Evolutionary conservation across 257 asterid genomes (phyloP), one percentile per base, ranked within the genome.

Genomic region (Nemophila menziesii): DNA sequence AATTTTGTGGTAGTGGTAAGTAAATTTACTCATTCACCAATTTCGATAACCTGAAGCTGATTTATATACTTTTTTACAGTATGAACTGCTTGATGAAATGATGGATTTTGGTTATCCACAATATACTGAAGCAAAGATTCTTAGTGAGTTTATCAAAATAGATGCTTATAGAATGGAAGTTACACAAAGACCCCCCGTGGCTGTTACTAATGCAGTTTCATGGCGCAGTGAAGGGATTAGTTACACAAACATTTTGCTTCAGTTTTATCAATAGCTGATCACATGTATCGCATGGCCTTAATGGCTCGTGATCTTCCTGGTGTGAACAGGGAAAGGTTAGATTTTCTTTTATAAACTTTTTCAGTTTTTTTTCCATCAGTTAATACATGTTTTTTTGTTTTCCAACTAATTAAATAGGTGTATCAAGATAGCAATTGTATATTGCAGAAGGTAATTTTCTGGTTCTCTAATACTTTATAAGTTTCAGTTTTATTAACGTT

Each of bases 181-280:
- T 38, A 14, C 65, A 10, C 69, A 61, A 47, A 36, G 73, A 51
- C 73, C 73, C 44, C 69, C 73, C 46, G 61, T 66, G 73, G 73
- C 70, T 34, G 73, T 66, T 3, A 66, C 73, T 11, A 66, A 66
- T 44, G 73, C 73, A 39, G 73, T 66, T 9, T 66, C 73, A 4
- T 66, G 73, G 73, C 73, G 73, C 33, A 66, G 69, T 36, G 65
- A 66, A 44, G 73, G 73, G 33, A 36, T 66, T 22, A 29, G 14
- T 22, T 66, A 66, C 58, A 61, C n/a, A n/a, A n/a, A n/a, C n/a
- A n/a, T n/a, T n/a, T n/a, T n/a, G n/a, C n/a, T n/a, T n/a, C n/a
- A n/a, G n/a, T n/a, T n/a, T n/a, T n/a, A 51, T 83, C 97, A 20
- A 87, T 87, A 48, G 93, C 95, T 49, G 98, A 89, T 74, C 98